A percentile compares a stretch with the other conserved stretches of the same genome.
Evolutionary conservation across 306 rosid species (phyloP).

Genomic region (Astragalus glycyphyllos): DNA sequence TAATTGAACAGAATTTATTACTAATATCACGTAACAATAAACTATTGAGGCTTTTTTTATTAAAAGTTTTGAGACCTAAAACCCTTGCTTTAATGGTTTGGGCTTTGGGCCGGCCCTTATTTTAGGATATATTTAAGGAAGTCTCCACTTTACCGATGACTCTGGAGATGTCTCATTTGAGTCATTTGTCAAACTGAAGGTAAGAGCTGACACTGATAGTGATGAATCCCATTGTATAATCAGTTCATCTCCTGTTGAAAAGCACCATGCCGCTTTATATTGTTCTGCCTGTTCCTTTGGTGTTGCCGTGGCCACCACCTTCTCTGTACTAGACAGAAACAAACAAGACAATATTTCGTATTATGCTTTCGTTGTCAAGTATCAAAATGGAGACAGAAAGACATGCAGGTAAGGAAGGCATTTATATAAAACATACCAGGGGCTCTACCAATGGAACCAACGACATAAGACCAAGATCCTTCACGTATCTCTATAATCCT

Average conservation of each 20-base stretch:
- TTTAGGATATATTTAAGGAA: slow-evolving; percentile 13
- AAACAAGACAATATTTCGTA: slow-evolving; percentile 41
- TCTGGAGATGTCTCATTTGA: slow-evolving; percentile 56
- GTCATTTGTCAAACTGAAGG: slow-evolving; percentile 61
- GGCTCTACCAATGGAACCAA: slow-evolving; percentile 79
- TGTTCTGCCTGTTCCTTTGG: slow-evolving; percentile 77
- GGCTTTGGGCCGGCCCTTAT: background rate
- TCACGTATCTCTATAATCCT: slow-evolving; percentile 87
- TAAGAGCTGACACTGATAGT: slow-evolving; percentile 57
- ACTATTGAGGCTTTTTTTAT: no score
- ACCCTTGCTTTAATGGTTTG: no score
- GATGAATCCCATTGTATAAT: slow-evolving; percentile 68
- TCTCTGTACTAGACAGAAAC: slow-evolving; percentile 86
- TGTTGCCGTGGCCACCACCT: slow-evolving; percentile 84
- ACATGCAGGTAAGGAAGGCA: no score
- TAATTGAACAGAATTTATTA: no score
- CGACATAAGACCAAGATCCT: slow-evolving; percentile 95
- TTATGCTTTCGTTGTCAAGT: background rate
- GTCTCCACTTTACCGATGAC: slow-evolving; percentile 58
- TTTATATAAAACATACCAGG: slow-evolving; percentile 68
- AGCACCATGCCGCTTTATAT: slow-evolving; percentile 73
- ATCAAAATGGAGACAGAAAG: no score
- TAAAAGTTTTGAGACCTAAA: no score
- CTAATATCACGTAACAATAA: no score
- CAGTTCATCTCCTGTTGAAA: slow-evolving; percentile 86